Evolutionary conservation across 129 eudicot species (phyloP).

Genomic region (Ambrosia artemisiifolia): DNA sequence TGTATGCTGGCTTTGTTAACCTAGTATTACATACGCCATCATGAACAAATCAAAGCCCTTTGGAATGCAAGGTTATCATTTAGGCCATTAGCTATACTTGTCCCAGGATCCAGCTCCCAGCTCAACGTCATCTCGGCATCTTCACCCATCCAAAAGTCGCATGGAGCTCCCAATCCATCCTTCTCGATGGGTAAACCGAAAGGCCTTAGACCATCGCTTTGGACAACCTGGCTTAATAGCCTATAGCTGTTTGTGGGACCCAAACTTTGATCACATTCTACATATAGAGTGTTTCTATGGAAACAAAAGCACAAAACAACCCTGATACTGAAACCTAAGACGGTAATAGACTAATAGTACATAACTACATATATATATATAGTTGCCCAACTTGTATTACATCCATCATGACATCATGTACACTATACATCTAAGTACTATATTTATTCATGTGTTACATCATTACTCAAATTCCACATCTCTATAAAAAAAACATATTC

Average conservation of each 20-base stretch:
- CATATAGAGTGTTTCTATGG: background rate
- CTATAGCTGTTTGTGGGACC: background rate
- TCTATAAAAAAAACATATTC: slow-evolving; percentile 3
- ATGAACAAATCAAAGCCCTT: too few species aligned
- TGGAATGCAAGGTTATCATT: too few species aligned
- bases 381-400: background rate
- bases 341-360: background rate
- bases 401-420: slow-evolving; percentile 26
- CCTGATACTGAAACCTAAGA: background rate
- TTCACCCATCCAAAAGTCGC: too few species aligned
- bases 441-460: slow-evolving; percentile 16
- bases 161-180: too few species aligned
- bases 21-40: too few species aligned
- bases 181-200: too few species aligned
- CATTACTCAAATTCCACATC: background rate
- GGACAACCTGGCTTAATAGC: background rate
- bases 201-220: too few species aligned
- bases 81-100: too few species aligned
- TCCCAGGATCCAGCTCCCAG: too few species aligned
- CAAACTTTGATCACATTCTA: background rate
- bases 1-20: too few species aligned
- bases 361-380: slow-evolving; percentile 10
- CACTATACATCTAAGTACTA: slow-evolving; percentile 29
- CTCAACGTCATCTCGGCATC: too few species aligned
- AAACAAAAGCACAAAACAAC: too few species aligned